Conservation (phyloP, 2,329 filamentous ascomycete genomes). For the Epichloe brachyelytri region DNA sequence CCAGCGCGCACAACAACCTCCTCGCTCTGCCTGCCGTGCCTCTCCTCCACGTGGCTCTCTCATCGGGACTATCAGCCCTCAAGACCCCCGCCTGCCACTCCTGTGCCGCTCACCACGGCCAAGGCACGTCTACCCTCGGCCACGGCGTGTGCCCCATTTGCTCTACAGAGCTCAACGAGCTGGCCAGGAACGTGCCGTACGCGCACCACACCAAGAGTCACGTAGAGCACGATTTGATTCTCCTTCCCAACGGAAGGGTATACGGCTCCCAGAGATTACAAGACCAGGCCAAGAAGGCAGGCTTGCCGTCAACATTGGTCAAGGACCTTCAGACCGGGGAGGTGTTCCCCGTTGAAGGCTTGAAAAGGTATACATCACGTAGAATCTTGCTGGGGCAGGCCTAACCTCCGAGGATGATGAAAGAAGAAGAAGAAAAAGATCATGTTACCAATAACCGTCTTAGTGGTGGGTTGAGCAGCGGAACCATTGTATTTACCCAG, state of each 20-base stretch:
- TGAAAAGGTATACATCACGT: slow-evolving; percentile 92
- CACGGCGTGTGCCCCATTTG: slow-evolving; percentile 89
- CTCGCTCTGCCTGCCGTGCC: slow-evolving; percentile 72
- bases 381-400: slow-evolving; percentile 7
- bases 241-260: slow-evolving; percentile 77
- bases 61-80: slow-evolving; percentile 80
- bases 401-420: background rate
- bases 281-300: slow-evolving; percentile 68
- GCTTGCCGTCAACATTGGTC: slow-evolving; percentile 50
- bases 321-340: slow-evolving; percentile 70
- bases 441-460: background rate
- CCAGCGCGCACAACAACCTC: slow-evolving; percentile 73
- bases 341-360: slow-evolving; percentile 43
- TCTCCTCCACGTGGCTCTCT: slow-evolving; percentile 80
- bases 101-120: slow-evolving; percentile 30
- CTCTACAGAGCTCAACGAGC: slow-evolving; percentile 83
- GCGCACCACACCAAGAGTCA: slow-evolving; percentile 91
- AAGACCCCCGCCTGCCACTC: slow-evolving; percentile 93
- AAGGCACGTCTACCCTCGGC: slow-evolving; percentile 34
- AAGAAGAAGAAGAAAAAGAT: background rate
- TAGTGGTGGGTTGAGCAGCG: no score
- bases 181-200: slow-evolving; percentile 81
- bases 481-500: background rate
- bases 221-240: slow-evolving; percentile 73
- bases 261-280: slow-evolving; percentile 66